Evolutionary conservation across 2,329 filamentous ascomycete species (phyloP), one percentile per base, ranked within the genome.

Genomic region (Madurella mycetomatis): DNA sequence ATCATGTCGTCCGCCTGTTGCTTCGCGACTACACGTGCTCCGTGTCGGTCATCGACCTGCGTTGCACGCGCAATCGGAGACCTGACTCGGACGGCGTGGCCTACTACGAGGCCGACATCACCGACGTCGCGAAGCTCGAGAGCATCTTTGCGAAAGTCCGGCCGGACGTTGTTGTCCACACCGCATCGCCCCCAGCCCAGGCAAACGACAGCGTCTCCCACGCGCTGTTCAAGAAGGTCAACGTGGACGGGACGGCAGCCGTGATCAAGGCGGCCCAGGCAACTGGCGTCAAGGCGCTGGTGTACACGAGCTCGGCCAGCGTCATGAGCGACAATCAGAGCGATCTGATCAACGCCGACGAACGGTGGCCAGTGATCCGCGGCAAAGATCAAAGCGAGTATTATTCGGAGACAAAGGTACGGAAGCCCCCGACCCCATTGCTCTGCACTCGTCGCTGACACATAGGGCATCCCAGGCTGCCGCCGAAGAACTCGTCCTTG

Each of bases 231-330:
- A 82, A 83, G 64, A 86, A 85, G 69, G 88, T 97, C 67, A 99
- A 97, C 70, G 86, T 96, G 49, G 86, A 90, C 49, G 92, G 92
- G 49, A 96, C 94, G 13, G 78, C 78, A 60, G 85, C 87, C 61
- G 81, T 96, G 47, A 76, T 97, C 51, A 82, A 86, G 37, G 89
- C 88, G 15, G 87, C 87, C 63, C 80, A 81, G 66, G 76, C 81
- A 61, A 80, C 81, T 39, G 85, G 81, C 58, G 90, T 92, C 65
- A 89, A 85, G 72, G 88, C 82, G 0, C 84, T 97, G 60, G 89
- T 97, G 45, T 96, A 92, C 73, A 97, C 92, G 16, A 94, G 88
- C 70, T 94, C 88, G 51, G 88, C 89, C 50, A 95, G 90, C 57
- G 87, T 96, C 58, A 78, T 96, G 60, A 87, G 88, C 67, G 91